Percentiles rank a stretch among this genome's conserved stretches.
Conservation (phyloP, 2,329 filamentous ascomycete genomes). For the Trichoderma citrinoviride region DNA sequence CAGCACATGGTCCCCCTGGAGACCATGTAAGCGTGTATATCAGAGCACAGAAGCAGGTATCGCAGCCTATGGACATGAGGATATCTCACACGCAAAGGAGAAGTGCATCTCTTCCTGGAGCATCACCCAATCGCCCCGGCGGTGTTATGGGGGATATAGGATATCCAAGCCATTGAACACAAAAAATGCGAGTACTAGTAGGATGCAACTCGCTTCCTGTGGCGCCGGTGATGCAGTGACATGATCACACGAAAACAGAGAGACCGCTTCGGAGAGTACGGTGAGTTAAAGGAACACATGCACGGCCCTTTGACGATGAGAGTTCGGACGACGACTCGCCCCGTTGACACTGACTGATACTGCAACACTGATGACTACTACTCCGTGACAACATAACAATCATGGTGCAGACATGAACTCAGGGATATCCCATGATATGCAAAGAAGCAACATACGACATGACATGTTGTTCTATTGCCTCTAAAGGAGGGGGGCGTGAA, state of each 20-base stretch:
- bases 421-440: not conserved
- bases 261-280: not conserved
- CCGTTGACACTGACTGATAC: not conserved
- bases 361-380: no score
- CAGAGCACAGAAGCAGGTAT: not conserved
- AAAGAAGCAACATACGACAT: not conserved
- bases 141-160: not conserved
- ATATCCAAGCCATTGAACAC: not conserved
- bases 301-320: no score
- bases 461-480: not conserved
- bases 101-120: not conserved
- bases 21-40: not conserved
- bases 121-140: not conserved
- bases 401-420: not conserved
- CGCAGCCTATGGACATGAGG: not conserved
- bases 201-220: conserved; percentile 20
- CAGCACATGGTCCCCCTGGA: conserved; percentile 10
- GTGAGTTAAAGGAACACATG: not conserved
- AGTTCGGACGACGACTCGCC: not conserved
- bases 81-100: not conserved
- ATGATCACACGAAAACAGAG: conserved; percentile 11
- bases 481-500: no score
- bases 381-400: no score
- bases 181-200: not conserved
- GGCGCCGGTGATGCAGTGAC: conserved; percentile 16